Evolutionary conservation across 1,284 basidiomycete species (phyloP).

Genomic region (Pseudomicrostroma phylloplanum): DNA sequence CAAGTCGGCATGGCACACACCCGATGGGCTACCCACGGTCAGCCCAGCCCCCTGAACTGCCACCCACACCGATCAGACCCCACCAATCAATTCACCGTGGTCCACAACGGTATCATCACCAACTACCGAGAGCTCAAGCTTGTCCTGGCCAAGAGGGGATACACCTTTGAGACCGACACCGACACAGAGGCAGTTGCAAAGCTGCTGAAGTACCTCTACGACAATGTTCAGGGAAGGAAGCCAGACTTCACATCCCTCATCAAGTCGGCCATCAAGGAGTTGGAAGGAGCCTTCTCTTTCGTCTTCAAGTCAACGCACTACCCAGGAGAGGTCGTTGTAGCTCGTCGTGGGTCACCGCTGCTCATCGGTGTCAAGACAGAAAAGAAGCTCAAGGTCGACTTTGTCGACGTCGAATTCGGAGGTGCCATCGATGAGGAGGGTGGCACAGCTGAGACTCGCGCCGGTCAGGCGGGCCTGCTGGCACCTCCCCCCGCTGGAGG

Average conservation of each 20-base stretch:
- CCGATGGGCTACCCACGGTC: constrained; percentile 99
- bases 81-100: constrained; percentile 77
- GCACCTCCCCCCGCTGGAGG: constrained; percentile 60
- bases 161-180: constrained; percentile 89
- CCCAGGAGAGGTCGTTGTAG: constrained; percentile 91
- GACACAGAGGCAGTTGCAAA: constrained; percentile 97
- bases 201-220: constrained; percentile 93
- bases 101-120: constrained; percentile 99
- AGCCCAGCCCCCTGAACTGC: constrained; percentile 74
- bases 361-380: constrained; percentile 99
- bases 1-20: constrained; percentile 98
- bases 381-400: constrained; percentile 99
- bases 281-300: constrained; percentile 99
- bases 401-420: constrained; percentile 82
- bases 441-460: constrained; percentile 22
- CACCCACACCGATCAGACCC: constrained; percentile 88
- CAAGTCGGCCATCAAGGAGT: constrained; percentile 94
- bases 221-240: constrained; percentile 81
- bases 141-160: constrained; percentile 92
- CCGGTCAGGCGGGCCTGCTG: constrained; percentile 55
- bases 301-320: constrained; percentile 97
- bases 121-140: constrained; percentile 82
- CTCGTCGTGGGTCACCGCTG: constrained; percentile 92
- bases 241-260: constrained; percentile 83
- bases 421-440: constrained; percentile 29